Base-by-base conservation (phyloP, 1,284 basidiomycete species). In the Sanguinoderma infundibulare region DNA sequence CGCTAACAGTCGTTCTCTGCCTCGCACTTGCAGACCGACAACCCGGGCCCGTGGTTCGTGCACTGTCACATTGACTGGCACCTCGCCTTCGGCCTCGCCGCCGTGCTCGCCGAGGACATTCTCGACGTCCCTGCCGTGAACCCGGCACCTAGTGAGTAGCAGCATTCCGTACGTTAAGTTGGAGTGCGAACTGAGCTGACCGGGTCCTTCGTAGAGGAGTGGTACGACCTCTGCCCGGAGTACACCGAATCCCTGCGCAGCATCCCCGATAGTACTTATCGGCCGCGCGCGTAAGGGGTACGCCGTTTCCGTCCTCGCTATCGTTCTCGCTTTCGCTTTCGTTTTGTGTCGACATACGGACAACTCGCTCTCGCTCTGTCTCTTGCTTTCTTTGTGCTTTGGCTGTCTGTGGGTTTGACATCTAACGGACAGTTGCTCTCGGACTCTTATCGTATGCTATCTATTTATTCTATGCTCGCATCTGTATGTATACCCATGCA, bases 21-120 rank as follows among this genome's bases (percentile, higher is more conserved):
- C n/a, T n/a, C n/a, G n/a, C n/a, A n/a, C n/a, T n/a, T n/a, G n/a
- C 32, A 68, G 69, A 71, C 70, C 3, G 62, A 73, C 55, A 73
- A 74, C 59, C 69, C 70, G 8, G 73, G 73, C 17, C 73, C 73
- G 1, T 75, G 73, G 73, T 70, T 75, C 67, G 58, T 75, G 44
- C 73, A 75, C 53, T 75, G 73, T 53, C 73, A 75, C 61, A 74
- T 75, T 53, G 73, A 75, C 49, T 74, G 67, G 67, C 73, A 75
- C 55, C 59, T 75, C 38, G 59, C 69, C 10, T 64, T 64, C 8
- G 74, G 74, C 12, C 67, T 75, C 40, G 74, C 71, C n/a, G 57
- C 72, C 39, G 72, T 74, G 39, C 69, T 76, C 26, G 74, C 73
- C 14, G 74, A 75, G 52, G 74, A 72, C 40, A 55, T 68, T 3